Conservation (phyloP, 2,329 filamentous ascomycete species). For the Hypoxylon sp. region DNA sequence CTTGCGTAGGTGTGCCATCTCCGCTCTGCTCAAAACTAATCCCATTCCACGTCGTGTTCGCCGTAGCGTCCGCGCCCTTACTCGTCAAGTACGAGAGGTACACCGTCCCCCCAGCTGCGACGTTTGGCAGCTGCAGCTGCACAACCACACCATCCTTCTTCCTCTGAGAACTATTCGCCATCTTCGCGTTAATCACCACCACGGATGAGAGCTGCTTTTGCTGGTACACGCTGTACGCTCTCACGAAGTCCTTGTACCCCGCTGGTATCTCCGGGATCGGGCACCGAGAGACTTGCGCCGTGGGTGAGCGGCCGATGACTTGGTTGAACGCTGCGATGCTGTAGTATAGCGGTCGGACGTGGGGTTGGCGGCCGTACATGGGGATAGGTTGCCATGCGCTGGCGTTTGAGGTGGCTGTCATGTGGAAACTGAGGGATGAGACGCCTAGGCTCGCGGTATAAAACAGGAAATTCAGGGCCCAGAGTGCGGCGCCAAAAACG, state of each 20-base stretch:
- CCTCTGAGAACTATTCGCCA: slow-evolving; percentile 58
- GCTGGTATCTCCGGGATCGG: slow-evolving; percentile 52
- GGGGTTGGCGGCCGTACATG: slow-evolving; percentile 58
- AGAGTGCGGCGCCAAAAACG: slow-evolving; percentile 65
- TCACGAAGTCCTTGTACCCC: slow-evolving; percentile 59
- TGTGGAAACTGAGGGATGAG: slow-evolving; percentile 65
- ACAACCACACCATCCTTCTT: slow-evolving; percentile 60
- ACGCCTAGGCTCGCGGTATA: slow-evolving; percentile 65
- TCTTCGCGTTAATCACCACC: slow-evolving; percentile 63
- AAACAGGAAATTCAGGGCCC: slow-evolving; percentile 67
- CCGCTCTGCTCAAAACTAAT: slow-evolving; percentile 61
- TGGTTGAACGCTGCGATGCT: slow-evolving; percentile 66
- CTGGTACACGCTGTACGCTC: slow-evolving; percentile 63
- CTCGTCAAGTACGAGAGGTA: slow-evolving; percentile 64
- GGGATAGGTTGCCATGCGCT: slow-evolving; percentile 65
- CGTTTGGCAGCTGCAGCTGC: slow-evolving; percentile 57
- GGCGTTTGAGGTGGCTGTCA: slow-evolving; percentile 68
- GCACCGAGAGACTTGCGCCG: slow-evolving; percentile 60
- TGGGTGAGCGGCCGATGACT: slow-evolving; percentile 61
- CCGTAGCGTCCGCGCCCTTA: slow-evolving; percentile 60
- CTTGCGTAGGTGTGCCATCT: slow-evolving; percentile 58
- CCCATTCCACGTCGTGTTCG: slow-evolving; percentile 63
- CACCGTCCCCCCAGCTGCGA: slow-evolving; percentile 59
- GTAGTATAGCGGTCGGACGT: slow-evolving; percentile 66
- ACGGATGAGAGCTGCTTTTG: slow-evolving; percentile 59